Evolutionary conservation across 2,329 filamentous ascomycete genomes (phyloP), one percentile per base, ranked within the genome.

Genomic region (Ceratocystis eucalypticola): DNA sequence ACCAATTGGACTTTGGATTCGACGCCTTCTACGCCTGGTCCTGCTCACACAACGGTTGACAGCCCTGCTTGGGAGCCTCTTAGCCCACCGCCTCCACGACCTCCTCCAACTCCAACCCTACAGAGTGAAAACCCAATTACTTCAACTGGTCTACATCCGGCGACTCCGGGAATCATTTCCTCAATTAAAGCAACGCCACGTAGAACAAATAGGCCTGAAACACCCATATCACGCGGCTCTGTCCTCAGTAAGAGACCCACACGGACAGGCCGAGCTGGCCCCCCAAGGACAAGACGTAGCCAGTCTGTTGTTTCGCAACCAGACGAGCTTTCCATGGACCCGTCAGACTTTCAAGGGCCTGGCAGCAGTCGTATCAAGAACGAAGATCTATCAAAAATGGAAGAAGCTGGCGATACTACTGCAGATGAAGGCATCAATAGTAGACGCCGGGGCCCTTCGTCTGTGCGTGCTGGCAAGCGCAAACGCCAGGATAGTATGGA

Each of bases 1-100:
- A 87, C 84, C 0, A 82, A 80, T 71, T 87, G 84, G 84, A 81
- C 78, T 1, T 76, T 80, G 17, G 78, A 77, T 4, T 79, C 82
- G 5, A 84, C 82, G 0, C 81, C 82, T 3, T 83, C 83, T 3
- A 87, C 84, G 1, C 84, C 84, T 1, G 72, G 74, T 20, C 76
- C 75, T 8, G 69, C 74, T 10, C 68, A 70, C 30, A 70, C 67
- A 20, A 77, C 79, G 61, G 73, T 77, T 17, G 76, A 78, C 44
- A 82, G 82, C 67, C 84, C 84, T 2, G 77, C 79, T 2, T 80
- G 77, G 67, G 84, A 87, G 70, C 83, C 83, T 0, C 75, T 86
- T 3, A 66, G 64, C 25, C 67, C 67, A 20, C 67, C 67, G 44
- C 67, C 67, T 10, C 62, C 57, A 28, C 57, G 62, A 37, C 57